These are phyloP conservation scores for Trichoderma koningii DNA, from an alignment of 2,329 filamentous ascomycete genomes.

Conservation along the genomic window DNA sequence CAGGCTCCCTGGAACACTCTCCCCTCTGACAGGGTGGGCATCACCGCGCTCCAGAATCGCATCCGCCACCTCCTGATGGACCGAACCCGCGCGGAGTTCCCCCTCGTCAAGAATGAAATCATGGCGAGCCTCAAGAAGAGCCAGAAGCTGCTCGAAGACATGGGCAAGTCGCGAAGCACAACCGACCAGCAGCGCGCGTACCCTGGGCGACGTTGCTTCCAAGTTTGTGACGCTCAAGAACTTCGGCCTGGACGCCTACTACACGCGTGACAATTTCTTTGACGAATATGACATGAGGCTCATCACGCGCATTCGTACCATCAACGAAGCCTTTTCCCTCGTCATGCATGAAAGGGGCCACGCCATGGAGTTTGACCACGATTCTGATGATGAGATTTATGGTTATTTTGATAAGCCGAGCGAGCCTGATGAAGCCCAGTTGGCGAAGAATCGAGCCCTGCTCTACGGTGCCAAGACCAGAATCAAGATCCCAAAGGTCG, in stretches of 20 bases:
- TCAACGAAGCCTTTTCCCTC: constrained; percentile 43
- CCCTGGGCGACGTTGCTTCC: constrained; percentile 39
- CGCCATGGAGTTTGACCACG: constrained; percentile 4
- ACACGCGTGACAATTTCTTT: constrained; percentile 39
- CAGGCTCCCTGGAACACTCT: constrained; percentile 41
- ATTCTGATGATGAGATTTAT: no score
- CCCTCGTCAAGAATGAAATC: constrained; percentile 41
- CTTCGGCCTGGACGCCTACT: constrained; percentile 42
- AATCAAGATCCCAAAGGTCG: constrained; percentile 4
- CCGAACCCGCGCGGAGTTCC: constrained; percentile 45
- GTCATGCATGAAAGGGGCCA: constrained; percentile 36
- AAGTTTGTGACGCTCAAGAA: constrained; percentile 36
- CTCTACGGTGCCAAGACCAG: not conserved
- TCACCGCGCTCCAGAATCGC: constrained; percentile 40
- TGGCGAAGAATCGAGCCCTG: not conserved
- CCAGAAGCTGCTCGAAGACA: constrained; percentile 30
- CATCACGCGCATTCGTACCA: constrained; percentile 42
- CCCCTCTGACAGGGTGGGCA: constrained; percentile 38
- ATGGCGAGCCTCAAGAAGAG: constrained; percentile 24
- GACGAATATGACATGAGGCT: constrained; percentile 37
- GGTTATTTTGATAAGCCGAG: no score
- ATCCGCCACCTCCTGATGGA: constrained; percentile 45
- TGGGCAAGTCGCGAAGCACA: constrained; percentile 39
- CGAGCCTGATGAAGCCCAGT: no score
- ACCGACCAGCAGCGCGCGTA: constrained; percentile 40